Conservation (phyloP, 140 eudicot genomes). For the Senecio squalidus region DNA sequence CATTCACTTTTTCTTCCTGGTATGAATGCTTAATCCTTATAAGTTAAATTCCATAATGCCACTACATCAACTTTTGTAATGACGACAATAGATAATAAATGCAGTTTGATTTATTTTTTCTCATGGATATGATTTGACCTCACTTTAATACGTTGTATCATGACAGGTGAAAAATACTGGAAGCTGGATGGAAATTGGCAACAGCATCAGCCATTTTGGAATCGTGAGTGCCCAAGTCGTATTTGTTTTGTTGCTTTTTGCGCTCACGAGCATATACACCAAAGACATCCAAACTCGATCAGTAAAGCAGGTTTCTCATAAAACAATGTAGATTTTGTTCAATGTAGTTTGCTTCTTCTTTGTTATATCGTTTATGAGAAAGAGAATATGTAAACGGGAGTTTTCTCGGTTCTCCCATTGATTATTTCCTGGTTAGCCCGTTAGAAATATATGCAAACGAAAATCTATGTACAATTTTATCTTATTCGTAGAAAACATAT, state of each 20-base stretch:
- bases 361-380: not conserved
- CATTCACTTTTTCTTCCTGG: slow-evolving; percentile 97
- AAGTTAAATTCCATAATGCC: too few species aligned
- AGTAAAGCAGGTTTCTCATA: slow-evolving; percentile 32
- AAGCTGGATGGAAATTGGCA: slow-evolving; percentile 99
- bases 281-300: slow-evolving; percentile 66
- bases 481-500: too few species aligned
- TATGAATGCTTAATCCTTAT: slow-evolving; percentile 25
- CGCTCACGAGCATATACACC: slow-evolving; percentile 77
- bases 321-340: slow-evolving; percentile 35
- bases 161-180: slow-evolving; percentile 89
- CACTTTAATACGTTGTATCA: not conserved
- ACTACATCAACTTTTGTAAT: too few species aligned
- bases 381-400: slow-evolving; percentile 2
- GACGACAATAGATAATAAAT: too few species aligned
- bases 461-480: too few species aligned
- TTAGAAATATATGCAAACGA: not conserved
- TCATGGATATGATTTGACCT: not conserved
- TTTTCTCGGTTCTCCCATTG: not conserved
- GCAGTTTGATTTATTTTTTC: too few species aligned
- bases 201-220: slow-evolving; percentile 98
- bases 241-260: slow-evolving; percentile 83
- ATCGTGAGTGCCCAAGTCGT: slow-evolving; percentile 99
- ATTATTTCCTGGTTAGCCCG: too few species aligned
- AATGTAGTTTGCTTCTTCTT: not conserved